Percentiles rank a stretch among this genome's conserved stretches.
These are phyloP conservation scores for Cladosporium sp. DNA, from an alignment of 2,329 filamentous ascomycete species.

Conservation along the genomic window DNA sequence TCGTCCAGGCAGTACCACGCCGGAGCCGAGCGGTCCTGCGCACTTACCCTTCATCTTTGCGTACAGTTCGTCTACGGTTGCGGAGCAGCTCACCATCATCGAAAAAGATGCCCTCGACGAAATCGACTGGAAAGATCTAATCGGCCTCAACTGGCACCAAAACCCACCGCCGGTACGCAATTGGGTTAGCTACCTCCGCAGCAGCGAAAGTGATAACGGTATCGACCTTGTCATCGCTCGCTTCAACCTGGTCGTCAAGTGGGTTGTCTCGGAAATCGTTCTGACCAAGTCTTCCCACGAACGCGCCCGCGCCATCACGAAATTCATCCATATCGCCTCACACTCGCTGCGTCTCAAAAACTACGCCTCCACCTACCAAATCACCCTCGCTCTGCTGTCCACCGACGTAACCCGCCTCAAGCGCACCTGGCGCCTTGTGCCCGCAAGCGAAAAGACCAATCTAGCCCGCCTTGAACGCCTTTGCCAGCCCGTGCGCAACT, in stretches of 20 bases:
- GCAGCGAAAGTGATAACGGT: constrained; percentile 49
- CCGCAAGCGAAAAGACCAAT: constrained; percentile 59
- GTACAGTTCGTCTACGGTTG: constrained; percentile 73
- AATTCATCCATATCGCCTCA: constrained; percentile 75
- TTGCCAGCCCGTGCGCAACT: constrained; percentile 74
- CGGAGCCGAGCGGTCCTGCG: constrained; percentile 20
- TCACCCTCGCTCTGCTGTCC: constrained; percentile 71
- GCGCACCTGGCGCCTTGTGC: constrained; percentile 68
- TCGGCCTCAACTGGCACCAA: constrained; percentile 79
- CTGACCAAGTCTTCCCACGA: constrained; percentile 69
- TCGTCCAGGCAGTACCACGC: background rate
- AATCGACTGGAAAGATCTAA: constrained; percentile 83
- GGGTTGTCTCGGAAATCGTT: constrained; percentile 75
- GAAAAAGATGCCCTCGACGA: constrained; percentile 83
- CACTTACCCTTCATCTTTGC: constrained; percentile 79
- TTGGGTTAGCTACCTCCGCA: constrained; percentile 77
- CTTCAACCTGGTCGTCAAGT: constrained; percentile 86
- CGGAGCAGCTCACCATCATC: constrained; percentile 79
- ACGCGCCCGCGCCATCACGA: constrained; percentile 71
- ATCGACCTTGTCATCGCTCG: constrained; percentile 81
- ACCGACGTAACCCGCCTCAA: constrained; percentile 65
- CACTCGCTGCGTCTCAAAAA: constrained; percentile 74
- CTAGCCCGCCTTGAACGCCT: constrained; percentile 67
- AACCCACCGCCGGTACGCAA: constrained; percentile 41
- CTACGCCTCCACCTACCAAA: constrained; percentile 78